These are phyloP conservation scores for Colletotrichum graminicola DNA, from an alignment of 2,329 filamentous ascomycete genomes.

Conservation along the genomic window DNA sequence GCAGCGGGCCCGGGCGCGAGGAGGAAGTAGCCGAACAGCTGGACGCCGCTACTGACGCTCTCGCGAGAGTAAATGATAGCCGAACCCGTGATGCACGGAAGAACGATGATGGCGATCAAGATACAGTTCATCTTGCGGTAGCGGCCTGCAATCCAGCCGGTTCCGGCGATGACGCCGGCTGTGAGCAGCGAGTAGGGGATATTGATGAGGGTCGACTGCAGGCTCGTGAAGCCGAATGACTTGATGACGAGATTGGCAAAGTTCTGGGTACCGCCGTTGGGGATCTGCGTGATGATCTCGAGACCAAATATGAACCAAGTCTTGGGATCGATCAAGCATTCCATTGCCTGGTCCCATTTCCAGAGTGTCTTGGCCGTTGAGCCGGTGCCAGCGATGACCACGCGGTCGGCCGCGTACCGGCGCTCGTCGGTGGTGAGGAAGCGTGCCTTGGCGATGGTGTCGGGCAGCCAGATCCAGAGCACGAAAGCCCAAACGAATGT, in stretches of 20 bases:
- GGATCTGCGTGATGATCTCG: slow-evolving; percentile 67
- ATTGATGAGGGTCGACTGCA: slow-evolving; percentile 68
- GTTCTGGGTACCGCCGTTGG: slow-evolving; percentile 71
- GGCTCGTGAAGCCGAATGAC: slow-evolving; percentile 66
- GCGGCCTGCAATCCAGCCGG: slow-evolving; percentile 64
- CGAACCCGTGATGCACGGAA: slow-evolving; percentile 65
- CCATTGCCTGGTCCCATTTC: slow-evolving; percentile 63
- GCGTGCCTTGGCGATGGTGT: slow-evolving; percentile 64
- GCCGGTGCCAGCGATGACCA: slow-evolving; percentile 64
- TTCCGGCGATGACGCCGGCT: slow-evolving; percentile 60
- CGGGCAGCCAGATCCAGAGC: slow-evolving; percentile 63
- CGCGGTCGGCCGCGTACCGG: slow-evolving; percentile 59
- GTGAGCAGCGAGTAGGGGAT: slow-evolving; percentile 69
- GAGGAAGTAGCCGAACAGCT: slow-evolving; percentile 70
- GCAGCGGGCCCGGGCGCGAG: slow-evolving; percentile 65
- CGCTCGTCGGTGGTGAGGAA: slow-evolving; percentile 69
- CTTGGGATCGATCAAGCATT: slow-evolving; percentile 69
- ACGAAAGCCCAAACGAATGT: slow-evolving; percentile 66
- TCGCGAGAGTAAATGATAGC: slow-evolving; percentile 64
- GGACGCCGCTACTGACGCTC: slow-evolving; percentile 55
- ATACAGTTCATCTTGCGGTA: slow-evolving; percentile 65
- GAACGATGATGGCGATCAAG: slow-evolving; percentile 62
- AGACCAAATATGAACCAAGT: slow-evolving; percentile 70
- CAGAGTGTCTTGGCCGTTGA: slow-evolving; percentile 61
- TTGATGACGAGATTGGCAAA: slow-evolving; percentile 69